phyloP scores from a whole-genome alignment of 2,329 filamentous ascomycete species.

The Trichoderma sp. region DNA sequence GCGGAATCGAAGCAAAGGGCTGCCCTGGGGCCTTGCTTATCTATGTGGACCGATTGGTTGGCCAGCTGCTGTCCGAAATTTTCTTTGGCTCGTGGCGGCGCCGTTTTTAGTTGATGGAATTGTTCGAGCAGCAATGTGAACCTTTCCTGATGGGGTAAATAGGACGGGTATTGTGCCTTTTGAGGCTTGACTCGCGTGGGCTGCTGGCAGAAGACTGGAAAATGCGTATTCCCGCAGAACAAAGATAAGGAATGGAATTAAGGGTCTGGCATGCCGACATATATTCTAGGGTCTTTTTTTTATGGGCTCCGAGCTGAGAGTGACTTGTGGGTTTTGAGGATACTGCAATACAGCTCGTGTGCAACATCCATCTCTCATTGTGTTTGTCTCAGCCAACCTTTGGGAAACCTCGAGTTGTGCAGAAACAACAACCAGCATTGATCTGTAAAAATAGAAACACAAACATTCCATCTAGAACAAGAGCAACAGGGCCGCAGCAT shows the following conservation, averaged over 20 bases:
- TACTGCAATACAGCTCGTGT: too few relatives aligned
- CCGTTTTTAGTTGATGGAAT: background rate
- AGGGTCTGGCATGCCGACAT: background rate
- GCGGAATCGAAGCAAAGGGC: background rate
- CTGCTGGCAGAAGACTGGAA: background rate
- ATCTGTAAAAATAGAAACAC: background rate
- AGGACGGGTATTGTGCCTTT: background rate
- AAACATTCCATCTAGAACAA: background rate
- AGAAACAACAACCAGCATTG: background rate
- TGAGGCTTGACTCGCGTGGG: constrained; percentile 1
- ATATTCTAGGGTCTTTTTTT: constrained; percentile 7
- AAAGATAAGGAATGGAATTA: background rate
- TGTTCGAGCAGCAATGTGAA: background rate
- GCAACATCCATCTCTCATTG: too few relatives aligned
- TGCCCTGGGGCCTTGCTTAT: constrained; percentile 10
- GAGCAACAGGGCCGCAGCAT: background rate
- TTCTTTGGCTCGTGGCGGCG: background rate
- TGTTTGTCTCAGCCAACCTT: background rate
- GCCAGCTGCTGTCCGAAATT: background rate
- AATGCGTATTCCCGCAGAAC: background rate
- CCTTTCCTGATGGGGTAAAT: background rate
- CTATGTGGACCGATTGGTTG: constrained; percentile 5
- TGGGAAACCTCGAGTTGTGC: background rate
- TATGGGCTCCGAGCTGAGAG: background rate
- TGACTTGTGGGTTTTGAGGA: background rate